A percentile compares a stretch with the other conserved stretches of the same genome.
Evolutionary conservation across 2,329 filamentous ascomycete genomes (phyloP).

Genomic region (Monilinia laxa): DNA sequence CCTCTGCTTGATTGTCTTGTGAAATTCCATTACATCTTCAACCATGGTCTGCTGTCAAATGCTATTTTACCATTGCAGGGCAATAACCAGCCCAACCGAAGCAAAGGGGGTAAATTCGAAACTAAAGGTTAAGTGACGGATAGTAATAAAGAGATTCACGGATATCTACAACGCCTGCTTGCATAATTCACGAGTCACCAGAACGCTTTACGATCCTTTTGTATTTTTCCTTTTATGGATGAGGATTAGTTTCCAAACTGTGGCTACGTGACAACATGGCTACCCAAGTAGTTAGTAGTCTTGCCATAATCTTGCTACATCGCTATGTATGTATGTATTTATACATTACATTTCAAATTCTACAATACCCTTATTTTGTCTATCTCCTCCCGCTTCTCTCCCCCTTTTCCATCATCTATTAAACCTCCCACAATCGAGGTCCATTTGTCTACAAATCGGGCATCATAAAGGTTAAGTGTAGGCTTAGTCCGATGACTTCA

Average conservation of each 20-base stretch:
- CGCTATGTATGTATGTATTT: not conserved
- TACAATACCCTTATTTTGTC: too few relatives aligned
- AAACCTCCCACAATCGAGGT: conserved; percentile 3
- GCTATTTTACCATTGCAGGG: not conserved
- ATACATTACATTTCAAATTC: too few relatives aligned
- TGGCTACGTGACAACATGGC: not conserved
- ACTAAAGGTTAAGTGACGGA: not conserved
- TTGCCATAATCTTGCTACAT: not conserved
- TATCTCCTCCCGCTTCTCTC: not conserved
- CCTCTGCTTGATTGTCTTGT: not conserved
- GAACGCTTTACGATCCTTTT: not conserved
- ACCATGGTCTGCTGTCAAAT: conserved; percentile 9
- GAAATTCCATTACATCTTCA: not conserved
- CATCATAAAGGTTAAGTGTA: too few relatives aligned
- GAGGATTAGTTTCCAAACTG: not conserved
- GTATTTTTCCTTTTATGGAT: not conserved
- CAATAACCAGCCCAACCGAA: conserved; percentile 6
- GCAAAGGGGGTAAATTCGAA: conserved; percentile 11
- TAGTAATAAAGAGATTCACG: not conserved
- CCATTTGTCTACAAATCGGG: not conserved
- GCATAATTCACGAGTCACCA: conserved; percentile 16
- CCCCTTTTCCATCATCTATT: not conserved
- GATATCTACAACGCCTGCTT: conserved; percentile 1
- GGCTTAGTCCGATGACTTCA: conserved; percentile 5
- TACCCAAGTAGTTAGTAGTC: not conserved